These are phyloP conservation scores for Cladochytrium tenue DNA, from an alignment of 371 early-diverging fungal genomes.

Conservation along the genomic window DNA sequence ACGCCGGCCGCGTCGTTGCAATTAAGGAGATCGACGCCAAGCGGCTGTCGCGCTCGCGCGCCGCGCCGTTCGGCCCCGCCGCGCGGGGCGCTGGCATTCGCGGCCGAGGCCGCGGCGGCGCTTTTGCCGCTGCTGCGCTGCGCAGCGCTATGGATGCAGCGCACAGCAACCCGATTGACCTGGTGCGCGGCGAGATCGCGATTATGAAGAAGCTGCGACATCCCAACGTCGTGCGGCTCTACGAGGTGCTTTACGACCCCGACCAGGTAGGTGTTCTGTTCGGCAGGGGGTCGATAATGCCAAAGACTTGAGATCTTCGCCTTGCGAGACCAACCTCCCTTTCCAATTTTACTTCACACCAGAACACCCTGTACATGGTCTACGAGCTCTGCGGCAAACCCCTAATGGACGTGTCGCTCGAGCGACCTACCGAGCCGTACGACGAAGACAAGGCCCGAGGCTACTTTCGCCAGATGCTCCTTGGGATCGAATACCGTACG, in stretches of 20 bases:
- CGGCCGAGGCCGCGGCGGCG: constrained; percentile 36
- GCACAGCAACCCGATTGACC: constrained; percentile 68
- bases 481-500: constrained; percentile 94
- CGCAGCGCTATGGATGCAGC: constrained; percentile 1
- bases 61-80: constrained; percentile 16
- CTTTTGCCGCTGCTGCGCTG: neutral
- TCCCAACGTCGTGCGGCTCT: constrained; percentile 79
- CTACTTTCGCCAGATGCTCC: constrained; percentile 82
- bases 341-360: neutral
- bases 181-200: constrained; percentile 89
- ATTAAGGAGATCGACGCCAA: constrained; percentile 63
- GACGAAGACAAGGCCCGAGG: constrained; percentile 52
- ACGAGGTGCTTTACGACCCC: constrained; percentile 91
- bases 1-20: constrained; percentile 53
- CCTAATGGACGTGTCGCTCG: constrained; percentile 69
- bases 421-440: constrained; percentile 55
- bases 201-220: constrained; percentile 92
- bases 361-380: constrained; percentile 64
- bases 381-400: constrained; percentile 81
- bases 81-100: constrained; percentile 41
- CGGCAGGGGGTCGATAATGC: no score
- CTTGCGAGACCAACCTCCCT: no score
- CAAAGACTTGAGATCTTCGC: no score
- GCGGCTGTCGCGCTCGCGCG: constrained; percentile 16
- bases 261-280: constrained; percentile 46